These are phyloP conservation scores for Yamagishiella unicocca DNA, from an alignment of 139 green algal genomes.

Conservation along the genomic window DNA sequence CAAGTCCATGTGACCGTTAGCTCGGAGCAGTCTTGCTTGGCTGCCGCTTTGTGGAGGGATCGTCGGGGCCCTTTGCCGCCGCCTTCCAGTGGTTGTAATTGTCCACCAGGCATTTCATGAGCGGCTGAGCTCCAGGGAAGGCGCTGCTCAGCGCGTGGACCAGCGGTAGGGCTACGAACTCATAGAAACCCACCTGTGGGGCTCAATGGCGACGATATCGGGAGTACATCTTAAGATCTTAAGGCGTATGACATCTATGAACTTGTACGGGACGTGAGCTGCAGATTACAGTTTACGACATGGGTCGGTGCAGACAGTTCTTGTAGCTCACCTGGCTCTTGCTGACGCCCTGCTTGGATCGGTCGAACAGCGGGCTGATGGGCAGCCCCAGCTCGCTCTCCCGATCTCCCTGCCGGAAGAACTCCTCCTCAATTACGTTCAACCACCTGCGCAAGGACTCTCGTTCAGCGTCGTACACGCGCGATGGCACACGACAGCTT, in stretches of 20 bases:
- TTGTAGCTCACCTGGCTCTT: slow-evolving; percentile 50
- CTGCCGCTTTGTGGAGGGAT: too few species aligned
- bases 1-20: too few species aligned
- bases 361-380: slow-evolving; percentile 66
- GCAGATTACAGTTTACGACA: too few species aligned
- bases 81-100: slow-evolving; percentile 46
- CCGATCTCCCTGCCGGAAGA: slow-evolving; percentile 63
- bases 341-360: slow-evolving; percentile 53
- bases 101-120: neutral
- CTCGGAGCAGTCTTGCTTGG: too few species aligned
- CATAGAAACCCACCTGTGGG: slow-evolving; percentile 47
- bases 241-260: too few species aligned
- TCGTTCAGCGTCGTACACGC: too few species aligned
- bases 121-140: slow-evolving; percentile 29
- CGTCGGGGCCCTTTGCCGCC: neutral
- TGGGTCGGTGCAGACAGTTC: neutral
- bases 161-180: slow-evolving; percentile 33
- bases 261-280: too few species aligned
- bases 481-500: too few species aligned
- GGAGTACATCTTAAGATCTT: neutral
- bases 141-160: neutral
- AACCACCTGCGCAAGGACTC: slow-evolving; percentile 43
- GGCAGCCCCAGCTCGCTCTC: slow-evolving; percentile 51
- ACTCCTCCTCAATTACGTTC: slow-evolving; percentile 36
- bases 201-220: neutral